Evolutionary conservation across 2,329 filamentous ascomycete species (phyloP), one percentile per base, ranked within the genome.

Genomic region (Trichoderma guizhouense): DNA sequence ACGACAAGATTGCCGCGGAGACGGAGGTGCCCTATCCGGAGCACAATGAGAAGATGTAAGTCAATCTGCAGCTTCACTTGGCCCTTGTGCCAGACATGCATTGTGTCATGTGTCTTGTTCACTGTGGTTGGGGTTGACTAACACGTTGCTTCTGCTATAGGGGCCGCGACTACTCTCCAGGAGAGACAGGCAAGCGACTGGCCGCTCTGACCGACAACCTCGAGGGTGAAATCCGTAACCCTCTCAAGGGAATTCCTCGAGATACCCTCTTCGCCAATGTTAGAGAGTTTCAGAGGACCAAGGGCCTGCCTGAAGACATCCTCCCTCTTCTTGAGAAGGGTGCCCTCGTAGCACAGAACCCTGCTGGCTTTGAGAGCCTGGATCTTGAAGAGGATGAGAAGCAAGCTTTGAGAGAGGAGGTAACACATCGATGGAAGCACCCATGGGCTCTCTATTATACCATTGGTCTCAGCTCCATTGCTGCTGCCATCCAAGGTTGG

Each of bases 201-300:
- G 68, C 68, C 21, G 69, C 32, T 12, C 14, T 71, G 53, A 65
- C 69, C 28, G 69, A 77, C 15, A 76, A 76, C 34, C 15, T 76
- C 32, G 76, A 77, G 67, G 79, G 77, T 64, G 80, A 81, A 53
- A 79, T 80, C 51, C 76, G 76, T 32, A 91, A 90, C 53, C 81
- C 81, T 0, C 78, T 91, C 3, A 84, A 82, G 2, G 86, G 84
- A 0, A 83, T 91, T 8, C 82, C 86, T 2, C 83, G 84, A 32
- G 82, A 86, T 1, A 79, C 85, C 67, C 83, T 91, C 15, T 78
- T 90, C 51, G 78, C 80, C 24, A 83, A 88, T 72, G 89, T 91
- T 2, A 83, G 87, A 57, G 77, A 80, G 0, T 91, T 90, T 77
- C 87, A 86, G 57, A 73, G 77, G 4, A 79, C 85, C n/a, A 83